These are phyloP conservation scores for Anastatica hierochuntica DNA, from an alignment of 345 rosid species.

Conservation along the genomic window DNA sequence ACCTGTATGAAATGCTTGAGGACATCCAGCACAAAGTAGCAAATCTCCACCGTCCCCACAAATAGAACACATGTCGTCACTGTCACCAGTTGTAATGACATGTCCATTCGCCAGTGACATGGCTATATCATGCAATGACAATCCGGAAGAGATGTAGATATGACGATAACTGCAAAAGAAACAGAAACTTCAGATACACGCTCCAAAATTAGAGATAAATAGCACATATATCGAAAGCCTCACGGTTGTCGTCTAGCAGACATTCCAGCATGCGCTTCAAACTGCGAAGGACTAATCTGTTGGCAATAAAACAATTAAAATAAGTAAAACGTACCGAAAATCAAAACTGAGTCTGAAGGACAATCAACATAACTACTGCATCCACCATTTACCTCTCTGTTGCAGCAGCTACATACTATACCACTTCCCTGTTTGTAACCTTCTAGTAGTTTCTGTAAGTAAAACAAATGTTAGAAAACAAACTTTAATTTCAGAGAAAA, in stretches of 20 bases:
- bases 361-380: neutral
- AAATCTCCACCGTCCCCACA: conserved; percentile 87
- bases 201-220: conserved; percentile 6
- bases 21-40: conserved; percentile 68
- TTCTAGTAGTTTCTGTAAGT: conserved; percentile 47
- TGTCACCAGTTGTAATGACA: conserved; percentile 46
- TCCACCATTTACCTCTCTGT: conserved; percentile 46
- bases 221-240: conserved; percentile 30
- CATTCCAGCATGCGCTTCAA: conserved; percentile 99
- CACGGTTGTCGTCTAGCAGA: conserved; percentile 99
- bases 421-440: conserved; percentile 91
- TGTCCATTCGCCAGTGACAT: conserved; percentile 75
- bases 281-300: conserved; percentile 98
- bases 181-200: neutral
- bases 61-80: conserved; percentile 80
- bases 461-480: neutral
- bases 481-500: neutral
- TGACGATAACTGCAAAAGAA: conserved; percentile 69
- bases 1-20: conserved; percentile 89
- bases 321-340: neutral
- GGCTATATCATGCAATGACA: conserved; percentile 92
- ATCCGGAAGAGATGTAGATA: conserved; percentile 71
- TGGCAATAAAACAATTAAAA: neutral
- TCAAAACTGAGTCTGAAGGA: neutral
- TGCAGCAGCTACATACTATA: conserved; percentile 77